Percentiles rank a stretch among this genome's conserved stretches.
phyloP scores from a whole-genome alignment of 192 early-diverging fungal genomes.

The Anaeromyces robustus region DNA sequence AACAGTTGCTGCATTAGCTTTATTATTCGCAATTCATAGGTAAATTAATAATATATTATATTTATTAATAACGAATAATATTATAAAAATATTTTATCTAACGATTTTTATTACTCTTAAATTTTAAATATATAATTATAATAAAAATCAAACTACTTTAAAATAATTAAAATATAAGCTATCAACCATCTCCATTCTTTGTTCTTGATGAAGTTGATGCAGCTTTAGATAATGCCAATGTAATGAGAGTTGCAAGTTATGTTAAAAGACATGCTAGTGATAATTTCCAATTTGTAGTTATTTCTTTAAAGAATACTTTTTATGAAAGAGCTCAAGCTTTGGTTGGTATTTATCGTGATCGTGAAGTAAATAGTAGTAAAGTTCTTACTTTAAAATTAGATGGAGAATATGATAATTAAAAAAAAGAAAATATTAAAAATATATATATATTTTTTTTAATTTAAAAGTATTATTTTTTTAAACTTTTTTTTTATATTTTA shows the following conservation, averaged over 20 bases:
- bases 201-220: constrained; percentile 99
- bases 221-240: constrained; percentile 92
- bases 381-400: constrained; percentile 59
- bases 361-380: constrained; percentile 63
- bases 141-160: background rate
- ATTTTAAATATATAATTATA: no score
- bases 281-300: constrained; percentile 91
- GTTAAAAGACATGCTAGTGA: constrained; percentile 52
- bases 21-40: constrained; percentile 91
- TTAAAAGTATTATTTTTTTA: no score
- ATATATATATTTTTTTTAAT: no score
- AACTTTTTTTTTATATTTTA: no score
- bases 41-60: constrained; percentile 4
- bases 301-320: constrained; percentile 84
- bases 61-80: background rate
- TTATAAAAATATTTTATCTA: no score
- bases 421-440: background rate
- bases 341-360: constrained; percentile 92
- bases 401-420: background rate
- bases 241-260: constrained; percentile 80
- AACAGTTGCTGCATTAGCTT: constrained; percentile 87
- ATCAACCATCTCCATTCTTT: constrained; percentile 96
- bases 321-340: constrained; percentile 85
- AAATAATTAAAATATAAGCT: constrained; percentile 19
- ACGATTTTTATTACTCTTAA: no score